Base-by-base conservation (phyloP, 1,139 yeast genomes). In the Casaregolazyma lundiana region DNA sequence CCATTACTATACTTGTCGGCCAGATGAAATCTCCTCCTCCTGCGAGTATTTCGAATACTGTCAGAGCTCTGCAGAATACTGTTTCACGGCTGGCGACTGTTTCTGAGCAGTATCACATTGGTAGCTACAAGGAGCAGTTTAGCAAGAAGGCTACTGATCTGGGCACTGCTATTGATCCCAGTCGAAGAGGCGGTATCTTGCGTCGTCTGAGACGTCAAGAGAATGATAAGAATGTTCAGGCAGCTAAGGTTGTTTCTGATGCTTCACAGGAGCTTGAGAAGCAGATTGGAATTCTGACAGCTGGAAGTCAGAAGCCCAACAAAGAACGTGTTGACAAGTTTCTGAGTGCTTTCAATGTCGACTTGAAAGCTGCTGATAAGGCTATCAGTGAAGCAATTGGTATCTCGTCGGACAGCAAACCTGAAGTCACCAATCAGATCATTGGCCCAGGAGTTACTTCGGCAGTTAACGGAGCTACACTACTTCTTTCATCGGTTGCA, bases 1-100 rank as follows among this genome's bases (percentile, higher is more conserved):
- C 64, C 17, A 55, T 63, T 15, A 56, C 64, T 41, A 61, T 60
- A 49, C 64, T 63, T 22, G 59, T 59, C 15, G 63, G 61, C 47
- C 63, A 59, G 6, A 47, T 63, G 11, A 45, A 58, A 5, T 54
- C 60, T 35, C 55, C 57, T 44, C 29, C 57, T 41, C 35, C 36
- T 38, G 64, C 63, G 8, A 60, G 52, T 11, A 53, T 50, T 9
- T 39, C 50, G 8, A 56, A 53, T 15, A 48, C 50, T 7, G 38
- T 48, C 38, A 48, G 49, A 15, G 20, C 47, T n/a, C 43, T 61
- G 8, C 50, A 59, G 6, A 35, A 38, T 6, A 41, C 42, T n/a
- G 26, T 47, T 26, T 26, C 13, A 37, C 36, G 44, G 13, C 38
- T 47, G 3, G 44, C 44, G 24, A 35, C 35, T 15, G 30, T 50